phyloP scores from a whole-genome alignment of 306 rosid genomes.

The Medicago arabica region DNA sequence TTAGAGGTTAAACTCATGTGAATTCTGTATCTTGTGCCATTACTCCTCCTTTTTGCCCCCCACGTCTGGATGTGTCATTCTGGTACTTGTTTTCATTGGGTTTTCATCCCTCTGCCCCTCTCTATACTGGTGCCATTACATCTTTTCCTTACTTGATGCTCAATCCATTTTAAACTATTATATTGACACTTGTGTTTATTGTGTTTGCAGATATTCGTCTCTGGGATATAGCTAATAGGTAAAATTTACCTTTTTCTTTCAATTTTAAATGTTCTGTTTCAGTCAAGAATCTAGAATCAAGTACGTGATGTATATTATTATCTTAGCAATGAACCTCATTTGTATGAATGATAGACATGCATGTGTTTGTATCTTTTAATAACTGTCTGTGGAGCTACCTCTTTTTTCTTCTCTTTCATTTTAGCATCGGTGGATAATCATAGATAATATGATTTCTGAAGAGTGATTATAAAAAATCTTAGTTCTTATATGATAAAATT shows the following conservation, averaged over 20 bases:
- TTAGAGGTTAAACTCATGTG: neutral
- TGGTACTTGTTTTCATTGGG: neutral
- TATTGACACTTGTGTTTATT: slow-evolving; percentile 7
- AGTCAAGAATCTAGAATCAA: slow-evolving; percentile 13
- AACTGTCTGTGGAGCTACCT: neutral
- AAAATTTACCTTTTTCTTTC: slow-evolving; percentile 20
- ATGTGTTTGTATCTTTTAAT: slow-evolving; percentile 7
- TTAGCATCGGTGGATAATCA: slow-evolving; percentile 5
- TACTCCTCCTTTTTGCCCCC: neutral
- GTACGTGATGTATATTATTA: slow-evolving; percentile 1
- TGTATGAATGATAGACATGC: neutral
- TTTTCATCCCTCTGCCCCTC: neutral
- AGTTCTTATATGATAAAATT: slow-evolving; percentile 10
- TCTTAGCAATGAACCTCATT: slow-evolving; percentile 8
- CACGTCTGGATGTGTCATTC: neutral
- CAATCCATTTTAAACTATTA: neutral
- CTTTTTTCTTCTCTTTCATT: slow-evolving; percentile 7
- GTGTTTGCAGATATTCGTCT: slow-evolving; percentile 83
- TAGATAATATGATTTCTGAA: slow-evolving; percentile 21
- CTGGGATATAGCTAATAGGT: slow-evolving; percentile 93
- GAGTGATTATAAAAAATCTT: neutral
- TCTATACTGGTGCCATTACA: neutral
- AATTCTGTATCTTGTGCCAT: neutral
- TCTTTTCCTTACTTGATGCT: neutral
- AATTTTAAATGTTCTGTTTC: slow-evolving; percentile 4